Conservation (phyloP, 1,284 basidiomycete genomes). For the Fomitiporia mediterranea region DNA sequence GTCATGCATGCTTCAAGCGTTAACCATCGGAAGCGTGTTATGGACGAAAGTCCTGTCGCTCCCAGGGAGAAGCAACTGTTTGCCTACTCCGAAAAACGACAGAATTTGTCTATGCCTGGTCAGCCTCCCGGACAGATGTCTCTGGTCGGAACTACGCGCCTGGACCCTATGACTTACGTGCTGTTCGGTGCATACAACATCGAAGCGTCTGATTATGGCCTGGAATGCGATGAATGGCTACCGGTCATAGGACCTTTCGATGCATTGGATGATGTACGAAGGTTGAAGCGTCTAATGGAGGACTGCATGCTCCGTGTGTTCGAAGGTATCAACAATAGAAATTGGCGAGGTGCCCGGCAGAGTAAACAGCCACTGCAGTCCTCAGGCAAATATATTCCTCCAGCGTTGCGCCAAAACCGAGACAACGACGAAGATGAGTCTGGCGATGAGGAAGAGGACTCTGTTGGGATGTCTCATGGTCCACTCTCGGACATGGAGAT, state of each 20-base stretch:
- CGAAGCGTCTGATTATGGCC: conserved; percentile 58
- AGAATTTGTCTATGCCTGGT: conserved; percentile 57
- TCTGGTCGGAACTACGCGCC: conserved; percentile 77
- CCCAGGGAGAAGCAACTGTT: conserved; percentile 74
- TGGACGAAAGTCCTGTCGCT: conserved; percentile 34
- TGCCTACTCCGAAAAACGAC: conserved; percentile 83
- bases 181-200: conserved; percentile 88
- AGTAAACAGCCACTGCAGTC: conserved; percentile 32
- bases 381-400: conserved; percentile 33
- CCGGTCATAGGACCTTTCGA: conserved; percentile 78
- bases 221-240: conserved; percentile 90
- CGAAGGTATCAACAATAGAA: conserved; percentile 60
- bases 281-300: conserved; percentile 82
- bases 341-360: conserved; percentile 34
- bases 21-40: conserved; percentile 69
- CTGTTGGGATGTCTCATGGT: conserved; percentile 32
- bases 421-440: conserved; percentile 58
- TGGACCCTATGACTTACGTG: conserved; percentile 90
- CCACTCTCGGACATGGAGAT: conserved; percentile 63
- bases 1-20: conserved; percentile 87
- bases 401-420: conserved; percentile 24
- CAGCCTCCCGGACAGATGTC: conserved; percentile 56
- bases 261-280: conserved; percentile 79
- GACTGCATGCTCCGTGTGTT: conserved; percentile 87
- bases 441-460: conserved; percentile 28